These are phyloP conservation scores for Elsinoe fawcettii DNA, from an alignment of 2,329 filamentous ascomycete genomes.

Conservation along the genomic window DNA sequence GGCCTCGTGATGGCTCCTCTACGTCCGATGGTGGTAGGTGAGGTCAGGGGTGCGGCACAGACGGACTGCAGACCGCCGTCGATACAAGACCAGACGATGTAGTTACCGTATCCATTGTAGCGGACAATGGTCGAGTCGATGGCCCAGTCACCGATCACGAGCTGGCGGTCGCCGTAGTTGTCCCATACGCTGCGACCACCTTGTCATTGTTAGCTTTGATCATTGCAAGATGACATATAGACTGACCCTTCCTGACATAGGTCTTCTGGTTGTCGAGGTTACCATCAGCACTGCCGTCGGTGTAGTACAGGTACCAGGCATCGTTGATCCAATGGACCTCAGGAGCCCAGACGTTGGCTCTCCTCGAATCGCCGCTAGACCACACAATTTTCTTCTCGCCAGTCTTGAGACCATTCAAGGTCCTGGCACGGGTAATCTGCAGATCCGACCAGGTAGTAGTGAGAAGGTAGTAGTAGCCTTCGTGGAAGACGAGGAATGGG, in stretches of 20 bases:
- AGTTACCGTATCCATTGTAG: conserved; percentile 39
- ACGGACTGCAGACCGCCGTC: conserved; percentile 36
- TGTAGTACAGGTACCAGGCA: conserved; percentile 52
- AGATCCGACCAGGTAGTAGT: conserved; percentile 51
- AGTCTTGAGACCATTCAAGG: conserved; percentile 49
- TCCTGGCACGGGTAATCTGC: conserved; percentile 47
- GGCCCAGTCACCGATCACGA: conserved; percentile 30
- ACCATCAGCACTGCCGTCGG: conserved; percentile 37
- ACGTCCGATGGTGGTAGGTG: conserved; percentile 39
- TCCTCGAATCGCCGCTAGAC: conserved; percentile 40
- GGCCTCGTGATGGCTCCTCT: conserved; percentile 46
- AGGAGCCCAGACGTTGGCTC: conserved; percentile 53
- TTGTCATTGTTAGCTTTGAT: not conserved
- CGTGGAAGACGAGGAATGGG: conserved; percentile 45
- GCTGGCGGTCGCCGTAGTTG: conserved; percentile 42
- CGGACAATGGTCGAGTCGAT: conserved; percentile 50
- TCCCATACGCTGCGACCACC: conserved; percentile 48
- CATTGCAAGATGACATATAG: no score
- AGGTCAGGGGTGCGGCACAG: conserved; percentile 35
- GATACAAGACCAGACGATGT: conserved; percentile 45
- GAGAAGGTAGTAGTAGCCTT: conserved; percentile 51
- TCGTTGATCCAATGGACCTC: conserved; percentile 46
- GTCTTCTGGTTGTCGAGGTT: conserved; percentile 43
- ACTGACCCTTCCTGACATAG: conserved; percentile 45
- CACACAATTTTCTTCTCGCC: conserved; percentile 46